These are phyloP conservation scores for Pseudonitzschia multiseries DNA, from an alignment of 108 stramenopile species.

Conservation along the genomic window DNA sequence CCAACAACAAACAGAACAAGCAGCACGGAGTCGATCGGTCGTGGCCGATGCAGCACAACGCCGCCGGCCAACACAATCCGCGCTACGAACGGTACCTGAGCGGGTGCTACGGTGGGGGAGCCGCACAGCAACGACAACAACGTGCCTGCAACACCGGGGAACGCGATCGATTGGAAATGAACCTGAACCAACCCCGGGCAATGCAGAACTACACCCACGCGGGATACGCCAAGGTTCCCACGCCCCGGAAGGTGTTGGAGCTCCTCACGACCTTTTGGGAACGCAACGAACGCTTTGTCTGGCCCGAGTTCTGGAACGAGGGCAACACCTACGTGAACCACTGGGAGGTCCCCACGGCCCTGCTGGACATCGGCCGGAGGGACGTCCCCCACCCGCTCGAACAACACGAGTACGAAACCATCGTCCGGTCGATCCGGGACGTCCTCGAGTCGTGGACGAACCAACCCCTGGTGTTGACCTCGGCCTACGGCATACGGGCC, in stretches of 20 bases:
- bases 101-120: slow-evolving; percentile 17
- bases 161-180: slow-evolving; percentile 64
- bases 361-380: slow-evolving; percentile 42
- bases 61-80: background rate
- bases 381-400: slow-evolving; percentile 25
- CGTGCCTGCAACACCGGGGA: slow-evolving; percentile 43
- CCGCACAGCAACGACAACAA: background rate
- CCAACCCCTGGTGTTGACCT: slow-evolving; percentile 68
- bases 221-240: slow-evolving; percentile 69
- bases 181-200: slow-evolving; percentile 52
- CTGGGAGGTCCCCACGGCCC: slow-evolving; percentile 60
- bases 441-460: slow-evolving; percentile 81
- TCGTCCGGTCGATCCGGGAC: slow-evolving; percentile 35
- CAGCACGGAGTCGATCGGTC: slow-evolving; percentile 53
- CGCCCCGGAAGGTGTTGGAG: slow-evolving; percentile 37
- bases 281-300: slow-evolving; percentile 16
- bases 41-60: slow-evolving; percentile 50
- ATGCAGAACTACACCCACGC: slow-evolving; percentile 69
- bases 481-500: slow-evolving; percentile 89
- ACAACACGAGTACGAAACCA: slow-evolving; percentile 31
- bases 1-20: background rate
- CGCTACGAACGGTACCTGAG: slow-evolving; percentile 18
- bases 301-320: slow-evolving; percentile 57
- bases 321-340: slow-evolving; percentile 85
- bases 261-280: slow-evolving; percentile 54